These are phyloP conservation scores for Pinus tabuliformis DNA, from an alignment of 75 land plant species.

Conservation along the genomic window DNA sequence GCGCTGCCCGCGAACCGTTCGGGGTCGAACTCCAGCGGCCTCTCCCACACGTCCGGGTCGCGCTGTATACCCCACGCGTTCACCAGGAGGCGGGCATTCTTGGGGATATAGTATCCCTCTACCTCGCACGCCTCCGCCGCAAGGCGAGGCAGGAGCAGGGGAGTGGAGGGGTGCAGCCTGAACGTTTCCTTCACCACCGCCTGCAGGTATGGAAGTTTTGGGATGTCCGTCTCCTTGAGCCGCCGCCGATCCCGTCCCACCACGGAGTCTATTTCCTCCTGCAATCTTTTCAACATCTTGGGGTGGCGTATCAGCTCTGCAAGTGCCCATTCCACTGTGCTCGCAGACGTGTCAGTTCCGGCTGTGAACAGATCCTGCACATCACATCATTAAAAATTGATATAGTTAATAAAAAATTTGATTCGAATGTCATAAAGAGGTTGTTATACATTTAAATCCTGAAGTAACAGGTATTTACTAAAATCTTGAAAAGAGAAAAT, in stretches of 20 bases:
- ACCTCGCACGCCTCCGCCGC: constrained; percentile 41
- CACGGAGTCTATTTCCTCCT: constrained; percentile 17
- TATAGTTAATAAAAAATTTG: no score
- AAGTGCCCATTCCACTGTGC: constrained; percentile 67
- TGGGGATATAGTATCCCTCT: constrained; percentile 60
- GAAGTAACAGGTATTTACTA: no score
- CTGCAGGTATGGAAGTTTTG: constrained; percentile 39
- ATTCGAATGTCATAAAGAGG: no score
- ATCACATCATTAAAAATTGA: no score
- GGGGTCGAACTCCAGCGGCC: constrained; percentile 60
- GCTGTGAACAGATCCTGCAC: constrained; percentile 57
- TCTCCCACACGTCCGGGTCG: constrained; percentile 56
- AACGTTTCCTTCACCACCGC: constrained; percentile 68
- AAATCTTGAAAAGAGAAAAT: no score
- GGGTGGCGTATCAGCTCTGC: constrained; percentile 66
- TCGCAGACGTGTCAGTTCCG: constrained; percentile 55
- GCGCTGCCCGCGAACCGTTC: constrained; percentile 45
- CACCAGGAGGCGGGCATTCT: constrained; percentile 39
- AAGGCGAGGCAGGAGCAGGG: constrained; percentile 58
- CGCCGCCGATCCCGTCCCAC: constrained; percentile 18
- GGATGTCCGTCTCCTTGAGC: constrained; percentile 37
- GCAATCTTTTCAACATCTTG: constrained; percentile 20
- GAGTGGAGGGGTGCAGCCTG: constrained; percentile 71
- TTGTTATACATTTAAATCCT: no score
- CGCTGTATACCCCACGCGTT: constrained; percentile 61